These are phyloP conservation scores for Tephrocybe sp. DNA, from an alignment of 768 basidiomycete species.

Conservation along the genomic window DNA sequence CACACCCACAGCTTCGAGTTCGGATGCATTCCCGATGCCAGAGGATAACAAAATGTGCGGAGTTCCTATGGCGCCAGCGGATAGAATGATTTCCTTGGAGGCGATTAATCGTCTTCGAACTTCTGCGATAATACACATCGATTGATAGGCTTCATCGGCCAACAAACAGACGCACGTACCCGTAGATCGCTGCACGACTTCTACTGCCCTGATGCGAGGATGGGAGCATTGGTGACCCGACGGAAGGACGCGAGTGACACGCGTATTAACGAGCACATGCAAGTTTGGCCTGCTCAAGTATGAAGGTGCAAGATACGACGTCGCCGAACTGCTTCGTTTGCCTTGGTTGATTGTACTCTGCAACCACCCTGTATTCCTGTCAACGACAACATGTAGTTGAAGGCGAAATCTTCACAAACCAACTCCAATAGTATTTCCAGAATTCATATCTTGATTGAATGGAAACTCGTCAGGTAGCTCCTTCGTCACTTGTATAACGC, in stretches of 20 bases:
- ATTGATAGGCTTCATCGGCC: background rate
- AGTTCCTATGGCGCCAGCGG: slow-evolving; percentile 32
- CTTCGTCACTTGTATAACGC: slow-evolving; percentile 29
- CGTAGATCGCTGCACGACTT: background rate
- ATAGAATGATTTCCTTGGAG: slow-evolving; percentile 1
- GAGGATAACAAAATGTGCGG: slow-evolving; percentile 31
- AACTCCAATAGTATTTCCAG: slow-evolving; percentile 39
- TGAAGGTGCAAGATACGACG: slow-evolving; percentile 25
- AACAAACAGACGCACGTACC: background rate
- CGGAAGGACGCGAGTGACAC: slow-evolving; percentile 26
- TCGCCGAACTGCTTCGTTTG: slow-evolving; percentile 29
- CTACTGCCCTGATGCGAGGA: slow-evolving; percentile 9
- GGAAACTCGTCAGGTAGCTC: slow-evolving; percentile 36
- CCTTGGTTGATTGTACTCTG: slow-evolving; percentile 15
- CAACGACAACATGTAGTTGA: slow-evolving; percentile 4
- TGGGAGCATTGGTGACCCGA: background rate
- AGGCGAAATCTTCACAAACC: slow-evolving; percentile 25
- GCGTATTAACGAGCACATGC: slow-evolving; percentile 29
- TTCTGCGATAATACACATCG: background rate
- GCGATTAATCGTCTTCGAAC: background rate
- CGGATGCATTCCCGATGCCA: slow-evolving; percentile 30
- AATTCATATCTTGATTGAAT: slow-evolving; percentile 42
- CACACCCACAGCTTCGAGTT: slow-evolving; percentile 23
- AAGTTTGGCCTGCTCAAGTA: slow-evolving; percentile 26
- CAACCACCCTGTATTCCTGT: slow-evolving; percentile 9